A percentile compares a stretch with the other conserved stretches of the same genome.
Conservation (phyloP, 805 yeast species). For the Kazachstania bromeliacearum region DNA sequence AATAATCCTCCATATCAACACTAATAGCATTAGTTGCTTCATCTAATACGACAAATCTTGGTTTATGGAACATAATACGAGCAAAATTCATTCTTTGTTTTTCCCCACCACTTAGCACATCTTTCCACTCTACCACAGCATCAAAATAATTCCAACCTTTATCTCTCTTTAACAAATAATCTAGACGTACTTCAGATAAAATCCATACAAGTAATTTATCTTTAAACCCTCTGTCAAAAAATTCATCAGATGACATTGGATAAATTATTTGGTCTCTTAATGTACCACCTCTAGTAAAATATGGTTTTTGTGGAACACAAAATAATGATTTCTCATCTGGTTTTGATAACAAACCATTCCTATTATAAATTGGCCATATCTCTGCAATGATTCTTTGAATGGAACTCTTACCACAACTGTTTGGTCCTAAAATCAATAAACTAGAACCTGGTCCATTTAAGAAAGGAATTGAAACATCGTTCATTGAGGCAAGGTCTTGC, state of each 20-base stretch:
- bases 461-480: slow-evolving; percentile 19
- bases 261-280: slow-evolving; percentile 86
- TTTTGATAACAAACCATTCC: slow-evolving; percentile 64
- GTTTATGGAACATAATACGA: slow-evolving; percentile 68
- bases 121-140: slow-evolving; percentile 65
- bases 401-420: slow-evolving; percentile 85
- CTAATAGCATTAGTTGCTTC: slow-evolving; percentile 93
- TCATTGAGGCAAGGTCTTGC: slow-evolving; percentile 25
- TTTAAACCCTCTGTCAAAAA: slow-evolving; percentile 59
- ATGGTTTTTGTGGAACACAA: slow-evolving; percentile 80
- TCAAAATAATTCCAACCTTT: slow-evolving; percentile 39
- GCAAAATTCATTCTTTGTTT: slow-evolving; percentile 87
- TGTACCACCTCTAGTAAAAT: slow-evolving; percentile 66
- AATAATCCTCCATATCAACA: slow-evolving; percentile 78
- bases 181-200: slow-evolving; percentile 67
- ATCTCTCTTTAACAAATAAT: slow-evolving; percentile 63
- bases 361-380: slow-evolving; percentile 77
- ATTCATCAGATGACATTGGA: slow-evolving; percentile 70
- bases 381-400: slow-evolving; percentile 78
- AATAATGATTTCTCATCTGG: slow-evolving; percentile 63
- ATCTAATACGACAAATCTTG: slow-evolving; percentile 74
- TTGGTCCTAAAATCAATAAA: slow-evolving; percentile 72
- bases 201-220: slow-evolving; percentile 63
- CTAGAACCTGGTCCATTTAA: slow-evolving; percentile 45
- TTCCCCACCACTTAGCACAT: slow-evolving; percentile 93